phyloP scores from a whole-genome alignment of 768 basidiomycete species.

The Crassisporium funariophilum region DNA sequence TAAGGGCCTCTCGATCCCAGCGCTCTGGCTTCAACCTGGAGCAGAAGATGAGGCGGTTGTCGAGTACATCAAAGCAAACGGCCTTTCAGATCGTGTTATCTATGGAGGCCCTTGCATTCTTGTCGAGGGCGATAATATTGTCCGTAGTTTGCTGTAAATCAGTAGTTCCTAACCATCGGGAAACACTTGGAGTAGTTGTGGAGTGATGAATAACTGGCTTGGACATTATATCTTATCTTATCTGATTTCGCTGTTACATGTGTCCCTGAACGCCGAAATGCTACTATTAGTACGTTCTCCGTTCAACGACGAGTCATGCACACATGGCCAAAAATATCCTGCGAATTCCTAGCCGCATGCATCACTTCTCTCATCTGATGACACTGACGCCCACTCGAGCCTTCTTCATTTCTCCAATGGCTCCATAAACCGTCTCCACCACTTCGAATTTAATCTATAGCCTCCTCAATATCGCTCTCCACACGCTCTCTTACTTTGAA shows the following conservation, averaged over 20 bases:
- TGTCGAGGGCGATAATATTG: constrained; percentile 68
- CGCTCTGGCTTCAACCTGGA: constrained; percentile 90
- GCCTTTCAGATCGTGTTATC: constrained; percentile 67
- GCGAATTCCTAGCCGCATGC: too few relatives aligned
- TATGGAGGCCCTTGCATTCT: constrained; percentile 85
- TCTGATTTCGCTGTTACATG: not conserved
- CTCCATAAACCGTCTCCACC: constrained; percentile 7
- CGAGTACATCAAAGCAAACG: constrained; percentile 65
- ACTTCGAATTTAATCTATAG: not conserved
- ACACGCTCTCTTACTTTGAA: not conserved
- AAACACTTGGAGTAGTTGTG: too few relatives aligned
- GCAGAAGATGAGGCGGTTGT: constrained; percentile 70
- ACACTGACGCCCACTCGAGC: constrained; percentile 1
- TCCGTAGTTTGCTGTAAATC: constrained; percentile 27
- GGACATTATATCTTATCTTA: not conserved
- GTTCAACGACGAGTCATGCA: too few relatives aligned
- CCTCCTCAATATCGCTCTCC: not conserved
- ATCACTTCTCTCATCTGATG: not conserved
- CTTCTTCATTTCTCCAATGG: constrained; percentile 9
- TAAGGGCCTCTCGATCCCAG: constrained; percentile 67
- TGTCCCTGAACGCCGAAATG: too few relatives aligned
- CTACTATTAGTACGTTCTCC: too few relatives aligned
- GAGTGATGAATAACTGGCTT: not conserved
- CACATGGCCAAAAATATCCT: too few relatives aligned
- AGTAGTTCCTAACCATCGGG: too few relatives aligned